Percentiles rank a stretch among this genome's conserved stretches.
Evolutionary conservation across 306 rosid genomes (phyloP).

Genomic region (Gastrolobium bilobum): DNA sequence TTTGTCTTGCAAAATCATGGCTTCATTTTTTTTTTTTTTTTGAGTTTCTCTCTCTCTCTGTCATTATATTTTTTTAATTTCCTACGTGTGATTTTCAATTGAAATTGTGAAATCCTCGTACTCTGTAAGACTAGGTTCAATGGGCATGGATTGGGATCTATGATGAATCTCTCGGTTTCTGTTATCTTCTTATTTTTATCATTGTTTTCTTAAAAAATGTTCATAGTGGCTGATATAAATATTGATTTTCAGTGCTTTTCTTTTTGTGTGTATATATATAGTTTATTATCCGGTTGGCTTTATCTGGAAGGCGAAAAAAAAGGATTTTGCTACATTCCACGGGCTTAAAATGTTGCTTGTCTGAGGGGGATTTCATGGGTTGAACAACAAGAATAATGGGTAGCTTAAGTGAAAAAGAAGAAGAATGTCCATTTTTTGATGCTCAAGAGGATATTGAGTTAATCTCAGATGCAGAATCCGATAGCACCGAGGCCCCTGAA

Average conservation of each 20-base stretch:
- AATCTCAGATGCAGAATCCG: constrained; percentile 57
- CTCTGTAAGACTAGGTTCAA: constrained; percentile 67
- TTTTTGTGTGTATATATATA: constrained; percentile 6
- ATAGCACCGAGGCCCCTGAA: constrained; percentile 30
- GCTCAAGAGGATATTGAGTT: constrained; percentile 81
- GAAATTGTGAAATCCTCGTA: constrained; percentile 46
- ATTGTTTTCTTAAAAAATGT: constrained; percentile 51
- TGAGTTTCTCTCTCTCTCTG: neutral
- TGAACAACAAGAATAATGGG: constrained; percentile 81
- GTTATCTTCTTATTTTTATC: constrained; percentile 56
- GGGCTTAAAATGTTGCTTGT: constrained; percentile 65
- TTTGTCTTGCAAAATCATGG: constrained; percentile 33
- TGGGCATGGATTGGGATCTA: constrained; percentile 88
- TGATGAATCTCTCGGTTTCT: constrained; percentile 78
- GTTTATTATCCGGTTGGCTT: constrained; percentile 61
- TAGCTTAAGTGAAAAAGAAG: constrained; percentile 71
- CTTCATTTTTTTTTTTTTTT: constrained; percentile 4
- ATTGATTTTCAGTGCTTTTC: constrained; percentile 54
- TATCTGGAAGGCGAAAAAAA: constrained; percentile 53
- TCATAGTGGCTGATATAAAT: constrained; percentile 62
- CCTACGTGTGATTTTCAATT: constrained; percentile 40
- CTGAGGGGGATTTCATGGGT: constrained; percentile 85
- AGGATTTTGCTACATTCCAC: constrained; percentile 60
- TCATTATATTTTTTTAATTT: neutral
- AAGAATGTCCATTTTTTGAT: constrained; percentile 79